Evolutionary conservation across 768 basidiomycete genomes (phyloP).

Genomic region (Pisolithus tinctorius): DNA sequence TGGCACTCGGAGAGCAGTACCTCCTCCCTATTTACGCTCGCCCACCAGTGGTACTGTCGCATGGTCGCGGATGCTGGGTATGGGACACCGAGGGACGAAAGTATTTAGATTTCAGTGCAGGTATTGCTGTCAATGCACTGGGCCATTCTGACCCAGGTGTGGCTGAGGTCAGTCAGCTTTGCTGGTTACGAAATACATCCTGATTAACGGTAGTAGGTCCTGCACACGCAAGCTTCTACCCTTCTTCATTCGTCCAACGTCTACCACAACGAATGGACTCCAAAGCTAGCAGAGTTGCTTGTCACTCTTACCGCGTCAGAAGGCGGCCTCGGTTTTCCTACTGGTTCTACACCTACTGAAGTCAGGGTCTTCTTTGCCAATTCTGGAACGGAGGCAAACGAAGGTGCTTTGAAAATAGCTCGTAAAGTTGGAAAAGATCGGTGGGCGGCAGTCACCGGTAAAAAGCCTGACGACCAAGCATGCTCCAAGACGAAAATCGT

Average conservation of each 20-base stretch:
- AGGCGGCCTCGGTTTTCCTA: conserved; percentile 78
- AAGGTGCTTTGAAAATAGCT: conserved; percentile 93
- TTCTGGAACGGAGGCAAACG: conserved; percentile 96
- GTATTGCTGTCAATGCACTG: conserved; percentile 95
- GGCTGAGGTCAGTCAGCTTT: conserved; percentile 46
- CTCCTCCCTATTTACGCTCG: conserved; percentile 92
- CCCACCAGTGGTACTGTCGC: conserved; percentile 76
- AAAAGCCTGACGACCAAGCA: conserved; percentile 40
- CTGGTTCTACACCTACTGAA: conserved; percentile 34
- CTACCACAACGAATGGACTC: conserved; percentile 86
- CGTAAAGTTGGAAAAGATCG: conserved; percentile 87
- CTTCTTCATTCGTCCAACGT: conserved; percentile 87
- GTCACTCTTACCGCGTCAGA: conserved; percentile 74
- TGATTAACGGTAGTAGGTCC: conserved; percentile 34
- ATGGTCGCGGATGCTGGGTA: conserved; percentile 83
- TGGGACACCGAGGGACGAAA: conserved; percentile 78
- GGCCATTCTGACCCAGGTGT: conserved; percentile 89
- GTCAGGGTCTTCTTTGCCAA: conserved; percentile 92
- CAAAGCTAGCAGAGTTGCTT: conserved; percentile 78
- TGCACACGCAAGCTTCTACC: conserved; percentile 68
- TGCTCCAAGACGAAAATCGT: conserved; percentile 69
- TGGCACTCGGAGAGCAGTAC: conserved; percentile 37
- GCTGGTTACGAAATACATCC: neutral
- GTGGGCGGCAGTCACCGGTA: conserved; percentile 45
- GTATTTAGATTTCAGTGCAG: conserved; percentile 91